Conservation (phyloP, 78 protist species). For the Dictyostelium firmibasis region DNA sequence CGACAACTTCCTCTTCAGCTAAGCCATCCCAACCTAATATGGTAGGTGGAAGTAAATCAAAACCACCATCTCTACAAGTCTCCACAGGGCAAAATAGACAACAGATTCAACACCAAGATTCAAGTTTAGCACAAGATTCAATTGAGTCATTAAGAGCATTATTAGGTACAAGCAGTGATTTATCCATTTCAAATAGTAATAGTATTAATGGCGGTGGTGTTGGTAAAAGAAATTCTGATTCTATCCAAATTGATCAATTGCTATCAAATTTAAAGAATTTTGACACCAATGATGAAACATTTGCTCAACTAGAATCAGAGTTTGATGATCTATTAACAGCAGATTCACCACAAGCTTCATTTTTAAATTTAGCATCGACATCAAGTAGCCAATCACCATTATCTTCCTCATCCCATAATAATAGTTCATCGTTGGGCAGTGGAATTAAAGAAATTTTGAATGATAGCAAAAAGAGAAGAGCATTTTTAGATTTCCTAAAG, state of each 20-base stretch:
- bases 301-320: neutral
- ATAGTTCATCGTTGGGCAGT: neutral
- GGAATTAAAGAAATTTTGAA: slow-evolving; percentile 32
- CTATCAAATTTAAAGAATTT: slow-evolving; percentile 19
- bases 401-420: neutral
- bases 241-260: slow-evolving; percentile 51
- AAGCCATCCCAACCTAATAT: neutral
- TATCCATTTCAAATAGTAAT: neutral
- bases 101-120: neutral
- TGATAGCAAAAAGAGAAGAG: slow-evolving; percentile 36
- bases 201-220: neutral
- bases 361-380: neutral
- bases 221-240: neutral
- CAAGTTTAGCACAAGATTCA: slow-evolving; percentile 4
- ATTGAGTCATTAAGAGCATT: slow-evolving; percentile 24
- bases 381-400: neutral
- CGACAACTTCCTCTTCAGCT: neutral
- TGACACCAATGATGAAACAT: slow-evolving; percentile 1
- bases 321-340: neutral
- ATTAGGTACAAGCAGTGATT: slow-evolving; percentile 20
- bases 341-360: slow-evolving; percentile 19
- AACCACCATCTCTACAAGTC: neutral
- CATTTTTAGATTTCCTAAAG: slow-evolving; percentile 59
- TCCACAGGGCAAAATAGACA: neutral
- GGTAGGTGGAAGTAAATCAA: neutral